Evolutionary conservation across 768 basidiomycete genomes (phyloP).

Genomic region (Pleurotus salmoneostramineus): DNA sequence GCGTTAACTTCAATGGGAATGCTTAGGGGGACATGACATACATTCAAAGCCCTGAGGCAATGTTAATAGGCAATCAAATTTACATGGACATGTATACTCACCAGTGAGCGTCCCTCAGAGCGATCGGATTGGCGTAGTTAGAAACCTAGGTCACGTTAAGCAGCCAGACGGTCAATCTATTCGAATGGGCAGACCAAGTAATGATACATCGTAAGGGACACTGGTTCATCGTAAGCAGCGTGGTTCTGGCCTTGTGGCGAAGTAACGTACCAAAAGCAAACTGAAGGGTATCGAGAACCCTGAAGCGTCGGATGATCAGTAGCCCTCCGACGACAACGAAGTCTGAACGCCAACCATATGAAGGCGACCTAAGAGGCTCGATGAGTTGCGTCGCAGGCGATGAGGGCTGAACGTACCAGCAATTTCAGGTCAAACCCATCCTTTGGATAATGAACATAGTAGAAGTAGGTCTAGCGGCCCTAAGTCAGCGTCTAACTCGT

Average conservation of each 20-base stretch:
- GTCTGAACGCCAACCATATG: neutral
- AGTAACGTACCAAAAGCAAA: neutral
- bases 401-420: slow-evolving; percentile 9
- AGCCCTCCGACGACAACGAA: neutral
- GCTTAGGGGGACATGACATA: slow-evolving; percentile 12
- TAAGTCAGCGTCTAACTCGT: neutral
- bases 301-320: neutral
- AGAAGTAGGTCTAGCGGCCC: slow-evolving; percentile 17
- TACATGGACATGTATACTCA: slow-evolving; percentile 11
- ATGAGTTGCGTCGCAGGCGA: neutral
- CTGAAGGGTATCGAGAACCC: slow-evolving; percentile 8
- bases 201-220: slow-evolving; percentile 25
- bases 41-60: slow-evolving; percentile 29
- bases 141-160: slow-evolving; percentile 21
- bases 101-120: slow-evolving; percentile 32
- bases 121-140: slow-evolving; percentile 31
- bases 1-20: neutral
- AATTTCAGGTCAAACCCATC: slow-evolving; percentile 9
- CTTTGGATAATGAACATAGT: slow-evolving; percentile 17
- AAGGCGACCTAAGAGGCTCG: neutral
- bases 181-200: slow-evolving; percentile 26
- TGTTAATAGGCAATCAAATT: neutral
- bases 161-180: neutral
- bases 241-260: no score
- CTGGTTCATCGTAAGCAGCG: neutral